Percentiles rank a stretch among this genome's conserved stretches.
Conservation (phyloP, 805 yeast genomes). For the Myxozyma neotropica region DNA sequence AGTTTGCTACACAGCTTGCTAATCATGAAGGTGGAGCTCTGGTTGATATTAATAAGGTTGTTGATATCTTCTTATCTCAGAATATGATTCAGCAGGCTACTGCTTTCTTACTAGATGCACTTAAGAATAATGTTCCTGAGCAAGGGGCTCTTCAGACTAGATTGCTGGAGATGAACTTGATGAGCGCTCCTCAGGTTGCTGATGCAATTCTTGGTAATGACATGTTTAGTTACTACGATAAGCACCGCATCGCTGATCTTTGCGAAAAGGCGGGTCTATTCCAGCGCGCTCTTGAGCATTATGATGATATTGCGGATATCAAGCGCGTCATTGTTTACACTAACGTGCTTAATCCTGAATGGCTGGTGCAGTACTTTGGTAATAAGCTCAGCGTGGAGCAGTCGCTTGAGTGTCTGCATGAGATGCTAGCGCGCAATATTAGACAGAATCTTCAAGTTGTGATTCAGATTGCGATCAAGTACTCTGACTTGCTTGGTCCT, state of each 20-base stretch:
- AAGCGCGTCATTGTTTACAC: conserved; percentile 93
- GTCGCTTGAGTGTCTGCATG: conserved; percentile 81
- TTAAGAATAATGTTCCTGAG: conserved; percentile 89
- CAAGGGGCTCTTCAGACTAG: conserved; percentile 96
- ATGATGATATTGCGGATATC: conserved; percentile 91
- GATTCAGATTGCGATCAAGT: conserved; percentile 95
- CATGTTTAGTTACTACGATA: conserved; percentile 94
- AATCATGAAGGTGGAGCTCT: conserved; percentile 60
- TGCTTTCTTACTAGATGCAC: conserved; percentile 91
- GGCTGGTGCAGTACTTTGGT: conserved; percentile 92
- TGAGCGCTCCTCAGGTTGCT: conserved; percentile 99
- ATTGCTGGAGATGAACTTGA: conserved; percentile 84
- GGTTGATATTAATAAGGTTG: conserved; percentile 80
- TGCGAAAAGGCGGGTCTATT: conserved; percentile 95
- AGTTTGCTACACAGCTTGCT: conserved; percentile 86
- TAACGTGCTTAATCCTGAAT: conserved; percentile 79
- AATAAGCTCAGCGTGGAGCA: conserved; percentile 86
- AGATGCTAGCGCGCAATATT: conserved; percentile 75
- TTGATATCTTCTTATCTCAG: conserved; percentile 93
- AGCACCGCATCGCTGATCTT: conserved; percentile 85
- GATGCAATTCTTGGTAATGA: conserved; percentile 96
- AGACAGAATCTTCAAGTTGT: conserved; percentile 89
- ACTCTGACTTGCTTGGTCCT: conserved; percentile 90
- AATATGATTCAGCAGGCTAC: conserved; percentile 97
- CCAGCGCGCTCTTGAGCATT: conserved; percentile 96